Evolutionary conservation across 2,329 filamentous ascomycete genomes (phyloP), one percentile per base, ranked within the genome.

Genomic region (Fusarium sulawesiense): DNA sequence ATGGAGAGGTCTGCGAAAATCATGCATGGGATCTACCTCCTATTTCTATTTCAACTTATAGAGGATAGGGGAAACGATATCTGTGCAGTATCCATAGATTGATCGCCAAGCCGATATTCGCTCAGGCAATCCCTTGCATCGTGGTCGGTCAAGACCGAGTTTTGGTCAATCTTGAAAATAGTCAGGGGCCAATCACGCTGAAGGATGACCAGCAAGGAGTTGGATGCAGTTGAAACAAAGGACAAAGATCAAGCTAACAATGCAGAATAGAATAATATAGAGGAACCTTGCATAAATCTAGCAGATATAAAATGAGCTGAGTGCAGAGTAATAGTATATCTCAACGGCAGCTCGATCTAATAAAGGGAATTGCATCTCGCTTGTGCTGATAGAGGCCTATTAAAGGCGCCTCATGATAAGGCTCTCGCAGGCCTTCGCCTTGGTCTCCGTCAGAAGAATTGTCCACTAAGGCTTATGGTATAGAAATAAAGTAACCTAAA

Each of bases 101-200:
- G 56, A 49, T 53, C 44, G 30, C 48, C 51, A 58, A 54, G 48
- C 45, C 14, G 44, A 50, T 34, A 30, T 34, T 55, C 42, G 25
- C 32, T 63, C 32, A 40, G 25, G 16, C 8, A 30, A 46, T 44
- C 54, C 53, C 64, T 68, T 68, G 59, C 53, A 50, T 59, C 40
- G 47, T 34, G 27, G 46, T 44, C 40, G 16, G 56, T 23, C 50
- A 57, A 63, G 56, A 54, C 62, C 57, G 58, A 58, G 53, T 64
- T 44, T 56, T 59, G 42, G 18, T 32, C 32, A 53, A 34, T 37
- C 46, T 32, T 37, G 21, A 45, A 29, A 53, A 25, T 13, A 3
- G 6, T 42, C 34, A 21, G 49, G 32, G 48, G 37, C 63, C 63
- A 68, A 70, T 71, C 63, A 71, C 30, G 40, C 59, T 41, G 41